Evolutionary conservation across 1,284 basidiomycete species (phyloP).

Genomic region (Agroathelia rolfsii): DNA sequence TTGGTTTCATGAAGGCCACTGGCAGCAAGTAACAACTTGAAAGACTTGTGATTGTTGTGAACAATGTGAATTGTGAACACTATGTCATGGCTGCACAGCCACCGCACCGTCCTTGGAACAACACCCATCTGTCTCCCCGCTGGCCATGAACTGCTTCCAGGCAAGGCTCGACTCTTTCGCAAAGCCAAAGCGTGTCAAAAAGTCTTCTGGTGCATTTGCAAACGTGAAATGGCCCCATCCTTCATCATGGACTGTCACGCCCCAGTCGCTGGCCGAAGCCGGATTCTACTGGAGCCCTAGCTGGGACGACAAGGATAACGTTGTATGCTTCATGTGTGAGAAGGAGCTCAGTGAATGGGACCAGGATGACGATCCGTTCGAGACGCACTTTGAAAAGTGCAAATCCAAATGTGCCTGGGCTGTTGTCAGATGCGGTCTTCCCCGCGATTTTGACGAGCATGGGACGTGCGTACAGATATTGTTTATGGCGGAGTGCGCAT

Average conservation of each 20-base stretch:
- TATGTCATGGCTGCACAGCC: conserved; percentile 9
- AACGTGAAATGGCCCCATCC: conserved; percentile 63
- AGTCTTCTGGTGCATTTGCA: conserved; percentile 24
- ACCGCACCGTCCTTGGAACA: conserved; percentile 7
- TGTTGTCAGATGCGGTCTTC: conserved; percentile 56
- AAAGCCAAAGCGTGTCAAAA: conserved; percentile 36
- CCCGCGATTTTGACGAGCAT: conserved; percentile 40
- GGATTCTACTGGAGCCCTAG: conserved; percentile 74
- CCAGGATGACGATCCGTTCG: conserved; percentile 68
- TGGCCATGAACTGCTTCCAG: conserved; percentile 45
- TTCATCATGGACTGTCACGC: conserved; percentile 47
- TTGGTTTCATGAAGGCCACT: conserved; percentile 5
- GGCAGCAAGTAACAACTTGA: not conserved
- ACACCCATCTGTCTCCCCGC: conserved; percentile 3
- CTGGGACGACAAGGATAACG: conserved; percentile 52
- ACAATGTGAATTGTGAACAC: conserved; percentile 3
- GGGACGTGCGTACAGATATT: conserved; percentile 36
- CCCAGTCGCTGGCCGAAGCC: conserved; percentile 64
- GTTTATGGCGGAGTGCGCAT: not conserved
- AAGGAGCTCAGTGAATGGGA: conserved; percentile 77
- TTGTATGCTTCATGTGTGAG: conserved; percentile 67
- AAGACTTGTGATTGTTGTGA: not conserved
- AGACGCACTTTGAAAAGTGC: conserved; percentile 64
- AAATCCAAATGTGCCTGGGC: conserved; percentile 66
- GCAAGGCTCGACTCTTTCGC: conserved; percentile 51